Evolutionary conservation across 495 filamentous ascomycete genomes (phyloP), one percentile per base, ranked within the genome.

Genomic region (Lasiosphaeriaceae sp.): DNA sequence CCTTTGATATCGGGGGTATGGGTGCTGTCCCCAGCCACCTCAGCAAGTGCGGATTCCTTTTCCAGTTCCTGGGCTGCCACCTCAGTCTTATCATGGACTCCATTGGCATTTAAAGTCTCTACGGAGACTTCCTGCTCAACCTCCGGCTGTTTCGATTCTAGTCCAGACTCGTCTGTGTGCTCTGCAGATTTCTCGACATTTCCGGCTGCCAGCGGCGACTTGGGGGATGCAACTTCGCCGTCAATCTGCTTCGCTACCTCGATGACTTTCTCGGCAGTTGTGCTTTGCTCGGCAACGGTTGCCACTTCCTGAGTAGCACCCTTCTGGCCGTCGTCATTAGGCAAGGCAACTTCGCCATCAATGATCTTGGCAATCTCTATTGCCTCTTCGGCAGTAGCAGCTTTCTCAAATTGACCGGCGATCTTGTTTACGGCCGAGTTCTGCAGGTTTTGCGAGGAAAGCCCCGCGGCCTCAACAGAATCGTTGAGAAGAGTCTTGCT

Each of bases 121-220:
- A n/a, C 1, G 14, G 47, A 37, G 29, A 43, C 39, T n/a, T 14
- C 39, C 12, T 60, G 47, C 7, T 37, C 51, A 39, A 49, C 26
- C 2, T 41, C 49, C 17, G 34, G 21, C 37, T 35, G 20, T 23
- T 48, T 52, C n/a, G 52, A 20, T 12, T 46, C 45, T 2, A 41
- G 35, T 20, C 22, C 49, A 21, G 57, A 29, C 51, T 54, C 62
- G 29, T 45, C 46, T 20, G 31, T 35, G 11, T 52, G 24, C 43
- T 55, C 54, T 59, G 65, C 46, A 41, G 56, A 24, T 48, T 73
- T 56, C 64, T 77, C 16, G 71, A 68, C 19, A 70, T 71, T 47
- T 66, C 70, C 62, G 72, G 4, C 79, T 19, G 8, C 21, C 56
- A 47, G 20, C 22, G 11, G 21, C 45, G 39, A 43, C 39, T 46